Conservation (phyloP, 805 yeast species). For the Candida dajiaensis region DNA sequence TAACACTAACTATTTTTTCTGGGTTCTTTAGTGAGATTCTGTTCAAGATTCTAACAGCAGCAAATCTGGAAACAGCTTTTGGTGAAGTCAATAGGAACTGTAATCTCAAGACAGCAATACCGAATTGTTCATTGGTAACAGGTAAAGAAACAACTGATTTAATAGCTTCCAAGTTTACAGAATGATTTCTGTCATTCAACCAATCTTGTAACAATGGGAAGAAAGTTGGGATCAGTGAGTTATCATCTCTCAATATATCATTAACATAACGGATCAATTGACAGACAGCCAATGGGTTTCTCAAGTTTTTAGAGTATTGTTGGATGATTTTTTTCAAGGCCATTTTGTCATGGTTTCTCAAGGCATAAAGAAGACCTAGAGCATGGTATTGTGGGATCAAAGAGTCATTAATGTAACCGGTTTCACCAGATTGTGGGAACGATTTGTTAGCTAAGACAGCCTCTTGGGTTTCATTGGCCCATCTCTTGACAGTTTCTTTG, state of each 20-base stretch:
- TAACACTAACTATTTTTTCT: constrained; percentile 71
- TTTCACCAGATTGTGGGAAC: constrained; percentile 32
- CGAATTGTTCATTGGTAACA: constrained; percentile 58
- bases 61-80: constrained; percentile 82
- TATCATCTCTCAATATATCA: constrained; percentile 66
- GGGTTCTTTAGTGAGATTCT: constrained; percentile 79
- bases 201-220: constrained; percentile 62
- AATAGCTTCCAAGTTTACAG: constrained; percentile 90
- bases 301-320: constrained; percentile 60
- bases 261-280: constrained; percentile 81
- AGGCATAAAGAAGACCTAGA: constrained; percentile 78
- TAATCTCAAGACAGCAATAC: constrained; percentile 65
- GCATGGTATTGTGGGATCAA: constrained; percentile 94
- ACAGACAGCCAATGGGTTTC: constrained; percentile 76
- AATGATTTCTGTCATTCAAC: constrained; percentile 75
- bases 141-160: constrained; percentile 40
- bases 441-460: constrained; percentile 55
- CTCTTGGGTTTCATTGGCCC: constrained; percentile 92
- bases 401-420: constrained; percentile 58
- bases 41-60: constrained; percentile 88
- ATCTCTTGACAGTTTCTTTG: constrained; percentile 86
- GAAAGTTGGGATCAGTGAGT: constrained; percentile 49
- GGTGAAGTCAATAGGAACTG: constrained; percentile 81
- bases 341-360: constrained; percentile 89
- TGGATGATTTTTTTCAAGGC: constrained; percentile 87